Base-by-base conservation (phyloP, 768 basidiomycete genomes). In the Russula griseocarnosa region DNA sequence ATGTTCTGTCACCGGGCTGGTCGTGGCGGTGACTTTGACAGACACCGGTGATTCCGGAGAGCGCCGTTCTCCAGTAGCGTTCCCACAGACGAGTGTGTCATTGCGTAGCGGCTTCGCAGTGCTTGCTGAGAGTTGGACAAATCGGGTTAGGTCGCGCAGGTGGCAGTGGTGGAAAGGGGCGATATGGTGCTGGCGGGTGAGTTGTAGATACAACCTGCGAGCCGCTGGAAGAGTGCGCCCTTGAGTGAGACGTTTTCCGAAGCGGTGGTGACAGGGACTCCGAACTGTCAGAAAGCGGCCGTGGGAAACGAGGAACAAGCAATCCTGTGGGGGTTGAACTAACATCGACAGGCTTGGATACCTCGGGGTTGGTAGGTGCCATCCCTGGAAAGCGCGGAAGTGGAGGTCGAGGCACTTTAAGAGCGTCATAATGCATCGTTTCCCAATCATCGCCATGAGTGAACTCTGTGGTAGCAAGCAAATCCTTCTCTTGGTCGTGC, bases 401-500 rank as follows among this genome's bases (percentile, higher is more conserved):
- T 40, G 68, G 61, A 22, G 70, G 34, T 86, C 88, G 34, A 34
- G 34, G 34, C 11, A 34, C 34, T 34, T 34, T 34, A 0, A 34
- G 34, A 34, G 34, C 34, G 34, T 34, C 34, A 34, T 34, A 34
- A 34, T 11, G 34, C 75, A 92, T 82, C 80, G 92, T 94, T 75
- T 90, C 90, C 91, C 90, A 93, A 34, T 86, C 86, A 70, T 87
- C 86, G 63, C 84, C 83, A 64, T 98, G 95, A 75, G 97, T 98
- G 77, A 98, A 98, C 72, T 98, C 97, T 85, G 95, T 94, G 65
- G 98, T 94, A 3, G 94, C 94, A 76, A 97, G 89, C 0, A 96
- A 96, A 71, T 98, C 95, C 79, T 92, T 94, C 75, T 97, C 95
- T 78, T 99, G 97, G 76, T 99, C 94, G 26, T 78, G 81, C 70